These are phyloP conservation scores for Geotrichum carabidarum DNA, from an alignment of 1,139 yeast species.

Conservation along the genomic window DNA sequence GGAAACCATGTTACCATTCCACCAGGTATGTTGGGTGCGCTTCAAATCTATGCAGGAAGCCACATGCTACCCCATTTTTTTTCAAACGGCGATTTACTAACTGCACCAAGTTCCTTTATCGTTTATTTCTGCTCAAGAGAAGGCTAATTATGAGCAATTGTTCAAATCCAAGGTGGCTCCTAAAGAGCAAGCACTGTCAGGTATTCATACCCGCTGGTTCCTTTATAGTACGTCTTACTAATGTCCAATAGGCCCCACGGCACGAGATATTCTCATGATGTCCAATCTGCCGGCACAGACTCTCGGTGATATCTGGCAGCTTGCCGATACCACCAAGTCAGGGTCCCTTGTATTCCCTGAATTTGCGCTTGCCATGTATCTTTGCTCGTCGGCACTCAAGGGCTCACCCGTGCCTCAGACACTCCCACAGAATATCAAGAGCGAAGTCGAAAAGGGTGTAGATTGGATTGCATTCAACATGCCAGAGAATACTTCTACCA, in stretches of 20 bases:
- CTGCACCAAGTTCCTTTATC: slow-evolving; percentile 55
- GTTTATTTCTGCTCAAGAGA: slow-evolving; percentile 80
- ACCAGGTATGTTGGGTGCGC: not conserved
- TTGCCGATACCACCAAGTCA: slow-evolving; percentile 80
- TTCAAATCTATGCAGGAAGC: not conserved
- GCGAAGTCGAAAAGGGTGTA: slow-evolving; percentile 81
- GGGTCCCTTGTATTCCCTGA: slow-evolving; percentile 89
- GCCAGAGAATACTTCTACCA: slow-evolving; percentile 50
- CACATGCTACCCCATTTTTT: not conserved
- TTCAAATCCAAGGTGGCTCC: slow-evolving; percentile 71
- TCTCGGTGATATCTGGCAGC: slow-evolving; percentile 83
- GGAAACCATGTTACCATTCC: not conserved
- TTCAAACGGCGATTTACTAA: no score
- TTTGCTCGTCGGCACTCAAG: slow-evolving; percentile 70
- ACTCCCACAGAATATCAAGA: slow-evolving; percentile 65
- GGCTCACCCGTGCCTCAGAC: slow-evolving; percentile 72
- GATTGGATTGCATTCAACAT: slow-evolving; percentile 80
- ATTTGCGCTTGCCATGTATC: slow-evolving; percentile 86
- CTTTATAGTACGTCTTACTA: not conserved
- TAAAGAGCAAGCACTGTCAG: slow-evolving; percentile 71
- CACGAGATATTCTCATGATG: slow-evolving; percentile 71
- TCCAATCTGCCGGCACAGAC: slow-evolving; percentile 73
- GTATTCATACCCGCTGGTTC: slow-evolving; percentile 31
- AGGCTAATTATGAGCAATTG: slow-evolving; percentile 73
- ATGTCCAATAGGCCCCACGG: slow-evolving; percentile 45